Evolutionary conservation across 768 basidiomycete species (phyloP).

Genomic region (Leccinum subtestaceum): DNA sequence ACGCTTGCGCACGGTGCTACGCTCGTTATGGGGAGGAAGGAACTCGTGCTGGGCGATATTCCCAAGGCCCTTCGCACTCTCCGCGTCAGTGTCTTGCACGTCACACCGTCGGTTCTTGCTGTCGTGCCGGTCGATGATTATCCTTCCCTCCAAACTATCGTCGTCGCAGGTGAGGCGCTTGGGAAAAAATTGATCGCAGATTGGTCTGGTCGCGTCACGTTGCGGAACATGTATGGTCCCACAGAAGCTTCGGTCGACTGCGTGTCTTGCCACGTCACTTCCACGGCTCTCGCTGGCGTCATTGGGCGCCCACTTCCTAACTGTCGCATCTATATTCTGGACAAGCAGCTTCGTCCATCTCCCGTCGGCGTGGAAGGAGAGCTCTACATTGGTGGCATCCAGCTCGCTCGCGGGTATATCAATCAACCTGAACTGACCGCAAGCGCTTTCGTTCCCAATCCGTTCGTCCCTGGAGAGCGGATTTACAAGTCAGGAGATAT

Average conservation of each 20-base stretch:
- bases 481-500: slow-evolving; percentile 34
- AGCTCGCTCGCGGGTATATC: slow-evolving; percentile 22
- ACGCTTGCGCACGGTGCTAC: slow-evolving; percentile 20
- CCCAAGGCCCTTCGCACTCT: slow-evolving; percentile 27
- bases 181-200: slow-evolving; percentile 23
- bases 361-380: slow-evolving; percentile 31
- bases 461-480: slow-evolving; percentile 29
- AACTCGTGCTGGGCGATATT: slow-evolving; percentile 31
- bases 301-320: slow-evolving; percentile 33
- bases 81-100: slow-evolving; percentile 24
- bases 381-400: slow-evolving; percentile 22
- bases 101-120: slow-evolving; percentile 31
- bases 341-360: slow-evolving; percentile 27
- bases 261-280: slow-evolving; percentile 25
- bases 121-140: slow-evolving; percentile 27
- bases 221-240: slow-evolving; percentile 36
- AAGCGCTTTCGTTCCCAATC: slow-evolving; percentile 28
- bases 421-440: slow-evolving; percentile 29
- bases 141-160: slow-evolving; percentile 27
- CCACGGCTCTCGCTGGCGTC: slow-evolving; percentile 20
- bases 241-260: slow-evolving; percentile 33
- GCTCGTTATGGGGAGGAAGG: slow-evolving; percentile 23
- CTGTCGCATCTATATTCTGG: slow-evolving; percentile 28
- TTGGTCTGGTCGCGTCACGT: slow-evolving; percentile 24
- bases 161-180: slow-evolving; percentile 26